Conservation (phyloP, 2,329 filamentous ascomycete genomes). For the Harringtonia aguacate region DNA sequence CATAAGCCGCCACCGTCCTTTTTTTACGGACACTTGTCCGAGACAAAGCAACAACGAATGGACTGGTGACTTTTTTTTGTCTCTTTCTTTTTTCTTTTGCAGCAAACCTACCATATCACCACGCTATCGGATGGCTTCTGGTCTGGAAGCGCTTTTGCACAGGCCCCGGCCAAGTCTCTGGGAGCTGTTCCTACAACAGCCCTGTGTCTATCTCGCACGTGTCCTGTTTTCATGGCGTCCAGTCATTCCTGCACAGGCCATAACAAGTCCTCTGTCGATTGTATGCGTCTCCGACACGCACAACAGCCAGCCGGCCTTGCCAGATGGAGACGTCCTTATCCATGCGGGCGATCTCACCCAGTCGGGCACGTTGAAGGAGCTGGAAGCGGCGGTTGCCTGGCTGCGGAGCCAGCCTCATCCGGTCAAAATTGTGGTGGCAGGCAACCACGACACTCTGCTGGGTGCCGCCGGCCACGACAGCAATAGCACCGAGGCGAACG, state of each 20-base stretch:
- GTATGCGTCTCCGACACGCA: conserved; percentile 7
- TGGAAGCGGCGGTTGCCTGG: conserved; percentile 30
- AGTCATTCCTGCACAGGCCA: not conserved
- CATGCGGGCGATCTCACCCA: conserved; percentile 38
- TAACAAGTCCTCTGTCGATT: not conserved
- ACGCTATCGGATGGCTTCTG: conserved; percentile 1
- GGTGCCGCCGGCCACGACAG: not conserved
- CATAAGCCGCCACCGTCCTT: too few species aligned
- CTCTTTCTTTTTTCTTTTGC: too few species aligned
- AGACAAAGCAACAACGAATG: too few species aligned
- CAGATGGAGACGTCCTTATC: conserved; percentile 31
- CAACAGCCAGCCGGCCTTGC: conserved; percentile 15
- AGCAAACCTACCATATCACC: too few species aligned
- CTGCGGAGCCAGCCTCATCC: conserved; percentile 25
- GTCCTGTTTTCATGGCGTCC: conserved; percentile 11
- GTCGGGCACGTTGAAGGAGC: conserved; percentile 28
- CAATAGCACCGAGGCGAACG: not conserved
- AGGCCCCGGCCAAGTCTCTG: conserved; percentile 2
- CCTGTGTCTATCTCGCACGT: conserved; percentile 13
- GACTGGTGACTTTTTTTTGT: too few species aligned
- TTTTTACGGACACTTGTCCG: too few species aligned
- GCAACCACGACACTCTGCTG: conserved; percentile 21
- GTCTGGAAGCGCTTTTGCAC: conserved; percentile 1
- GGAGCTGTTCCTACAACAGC: conserved; percentile 4
- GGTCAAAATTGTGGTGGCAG: conserved; percentile 33